Conservation (phyloP, 768 basidiomycete genomes). For the Cytidiella melzeri region DNA sequence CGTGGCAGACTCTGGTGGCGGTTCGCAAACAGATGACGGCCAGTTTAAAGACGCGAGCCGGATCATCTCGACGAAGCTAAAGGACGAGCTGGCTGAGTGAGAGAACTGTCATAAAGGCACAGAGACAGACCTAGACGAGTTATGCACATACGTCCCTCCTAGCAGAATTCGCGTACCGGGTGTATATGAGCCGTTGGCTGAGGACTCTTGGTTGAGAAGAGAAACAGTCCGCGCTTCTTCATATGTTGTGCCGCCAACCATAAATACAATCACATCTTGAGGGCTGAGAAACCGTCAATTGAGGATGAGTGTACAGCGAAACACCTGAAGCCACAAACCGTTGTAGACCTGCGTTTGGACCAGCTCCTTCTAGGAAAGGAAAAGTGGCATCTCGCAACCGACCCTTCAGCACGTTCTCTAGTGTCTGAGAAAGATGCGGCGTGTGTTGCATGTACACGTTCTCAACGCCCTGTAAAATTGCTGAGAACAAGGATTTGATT, state of each 20-base stretch:
- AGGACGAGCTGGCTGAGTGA: background rate
- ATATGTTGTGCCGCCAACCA: slow-evolving; percentile 95
- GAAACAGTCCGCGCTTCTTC: slow-evolving; percentile 87
- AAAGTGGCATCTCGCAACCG: slow-evolving; percentile 82
- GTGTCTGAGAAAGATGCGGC: slow-evolving; percentile 87
- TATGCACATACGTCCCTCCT: slow-evolving; percentile 93
- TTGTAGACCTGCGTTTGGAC: slow-evolving; percentile 65
- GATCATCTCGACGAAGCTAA: slow-evolving; percentile 87
- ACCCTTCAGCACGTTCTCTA: slow-evolving; percentile 85
- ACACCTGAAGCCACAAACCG: slow-evolving; percentile 35
- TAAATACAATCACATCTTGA: slow-evolving; percentile 94
- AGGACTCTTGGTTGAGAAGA: slow-evolving; percentile 78
- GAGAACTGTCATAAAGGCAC: slow-evolving; percentile 14
- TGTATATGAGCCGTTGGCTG: slow-evolving; percentile 38
- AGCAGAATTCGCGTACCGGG: slow-evolving; percentile 75
- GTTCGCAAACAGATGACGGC: slow-evolving; percentile 62
- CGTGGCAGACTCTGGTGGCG: slow-evolving; percentile 66
- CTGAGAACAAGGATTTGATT: no score
- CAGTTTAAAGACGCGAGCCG: slow-evolving; percentile 60
- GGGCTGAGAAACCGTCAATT: slow-evolving; percentile 45
- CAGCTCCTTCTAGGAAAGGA: slow-evolving; percentile 76
- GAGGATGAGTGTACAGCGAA: background rate
- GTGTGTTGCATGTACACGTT: slow-evolving; percentile 98
- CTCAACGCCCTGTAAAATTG: slow-evolving; percentile 82
- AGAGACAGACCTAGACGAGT: slow-evolving; percentile 70